These are phyloP conservation scores for Aegilops longissima DNA, from an alignment of 176 grass and related monocot species.

Conservation along the genomic window DNA sequence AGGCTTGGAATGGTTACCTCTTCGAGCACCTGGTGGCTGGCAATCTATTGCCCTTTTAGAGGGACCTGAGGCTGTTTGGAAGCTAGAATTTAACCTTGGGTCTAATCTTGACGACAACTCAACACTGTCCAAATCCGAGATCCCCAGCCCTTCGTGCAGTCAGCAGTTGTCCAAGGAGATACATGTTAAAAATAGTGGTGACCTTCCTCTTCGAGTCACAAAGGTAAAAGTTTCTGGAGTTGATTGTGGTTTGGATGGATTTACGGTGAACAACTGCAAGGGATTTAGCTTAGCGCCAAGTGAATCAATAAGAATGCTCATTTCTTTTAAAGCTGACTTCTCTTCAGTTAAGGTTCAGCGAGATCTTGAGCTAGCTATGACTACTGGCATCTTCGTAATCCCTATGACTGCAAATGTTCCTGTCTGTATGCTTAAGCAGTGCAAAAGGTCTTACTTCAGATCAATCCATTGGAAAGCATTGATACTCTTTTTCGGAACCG, in stretches of 20 bases:
- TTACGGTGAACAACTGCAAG: constrained; percentile 59
- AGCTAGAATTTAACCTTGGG: constrained; percentile 73
- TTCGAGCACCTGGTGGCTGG: constrained; percentile 71
- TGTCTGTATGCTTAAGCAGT: constrained; percentile 62
- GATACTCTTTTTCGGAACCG: constrained; percentile 51
- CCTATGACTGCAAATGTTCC: constrained; percentile 87
- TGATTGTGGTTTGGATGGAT: constrained; percentile 82
- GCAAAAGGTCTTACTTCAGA: constrained; percentile 61
- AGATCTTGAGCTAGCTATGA: constrained; percentile 79
- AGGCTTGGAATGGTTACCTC: constrained; percentile 76
- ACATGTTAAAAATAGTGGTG: constrained; percentile 89
- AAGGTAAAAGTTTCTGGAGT: constrained; percentile 80
- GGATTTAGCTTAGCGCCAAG: constrained; percentile 78
- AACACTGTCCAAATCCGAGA: constrained; percentile 32
- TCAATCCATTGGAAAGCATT: constrained; percentile 50
- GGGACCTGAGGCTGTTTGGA: constrained; percentile 77
- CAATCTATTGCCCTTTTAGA: constrained; percentile 79
- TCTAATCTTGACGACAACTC: constrained; percentile 51
- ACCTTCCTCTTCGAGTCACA: constrained; percentile 79
- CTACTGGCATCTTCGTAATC: constrained; percentile 73
- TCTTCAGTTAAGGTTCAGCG: constrained; percentile 70
- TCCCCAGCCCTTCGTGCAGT: constrained; percentile 45
- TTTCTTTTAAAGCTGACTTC: constrained; percentile 78
- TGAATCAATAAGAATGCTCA: constrained; percentile 61
- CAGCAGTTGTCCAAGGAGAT: constrained; percentile 74